These are phyloP conservation scores for Wallacemonas sp. DNA, from an alignment of 208 protist species.

Conservation along the genomic window DNA sequence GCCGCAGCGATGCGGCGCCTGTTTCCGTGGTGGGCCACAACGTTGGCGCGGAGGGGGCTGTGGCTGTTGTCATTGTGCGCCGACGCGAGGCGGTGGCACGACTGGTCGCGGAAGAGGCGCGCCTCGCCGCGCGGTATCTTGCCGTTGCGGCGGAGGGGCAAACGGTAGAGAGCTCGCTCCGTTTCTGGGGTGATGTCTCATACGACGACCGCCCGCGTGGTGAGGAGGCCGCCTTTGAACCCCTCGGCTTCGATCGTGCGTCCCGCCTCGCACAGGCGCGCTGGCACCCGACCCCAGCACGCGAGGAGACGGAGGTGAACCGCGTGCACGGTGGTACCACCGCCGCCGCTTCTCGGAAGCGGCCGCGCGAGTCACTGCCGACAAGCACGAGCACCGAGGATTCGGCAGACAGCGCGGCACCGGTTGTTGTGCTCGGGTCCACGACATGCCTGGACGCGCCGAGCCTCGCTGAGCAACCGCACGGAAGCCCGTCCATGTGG, in stretches of 20 bases:
- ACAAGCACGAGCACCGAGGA: not conserved
- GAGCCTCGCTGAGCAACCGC: not conserved
- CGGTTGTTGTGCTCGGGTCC: not conserved
- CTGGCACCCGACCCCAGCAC: not conserved
- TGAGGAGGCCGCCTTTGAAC: slow-evolving; percentile 2
- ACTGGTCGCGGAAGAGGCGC: slow-evolving; percentile 20
- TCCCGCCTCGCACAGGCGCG: slow-evolving; percentile 1
- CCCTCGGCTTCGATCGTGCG: slow-evolving; percentile 1
- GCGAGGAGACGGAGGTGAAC: not conserved
- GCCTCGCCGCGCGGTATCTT: slow-evolving; percentile 37
- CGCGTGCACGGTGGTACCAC: too few species aligned
- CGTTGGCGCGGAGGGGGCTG: not conserved
- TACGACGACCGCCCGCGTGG: slow-evolving; percentile 20
- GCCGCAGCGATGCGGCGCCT: not conserved
- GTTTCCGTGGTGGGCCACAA: not conserved
- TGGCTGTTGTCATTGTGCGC: slow-evolving; percentile 50
- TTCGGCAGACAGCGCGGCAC: too few species aligned
- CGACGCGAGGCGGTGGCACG: slow-evolving; percentile 26
- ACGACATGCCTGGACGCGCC: not conserved
- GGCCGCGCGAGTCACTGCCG: not conserved
- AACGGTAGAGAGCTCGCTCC: slow-evolving; percentile 51
- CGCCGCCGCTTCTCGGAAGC: not conserved
- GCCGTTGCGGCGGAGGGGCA: slow-evolving; percentile 50
- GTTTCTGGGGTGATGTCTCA: slow-evolving; percentile 57
- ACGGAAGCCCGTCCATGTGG: not conserved